Evolutionary conservation across 1,284 basidiomycete species (phyloP).

Genomic region (Takashimella tepidaria): DNA sequence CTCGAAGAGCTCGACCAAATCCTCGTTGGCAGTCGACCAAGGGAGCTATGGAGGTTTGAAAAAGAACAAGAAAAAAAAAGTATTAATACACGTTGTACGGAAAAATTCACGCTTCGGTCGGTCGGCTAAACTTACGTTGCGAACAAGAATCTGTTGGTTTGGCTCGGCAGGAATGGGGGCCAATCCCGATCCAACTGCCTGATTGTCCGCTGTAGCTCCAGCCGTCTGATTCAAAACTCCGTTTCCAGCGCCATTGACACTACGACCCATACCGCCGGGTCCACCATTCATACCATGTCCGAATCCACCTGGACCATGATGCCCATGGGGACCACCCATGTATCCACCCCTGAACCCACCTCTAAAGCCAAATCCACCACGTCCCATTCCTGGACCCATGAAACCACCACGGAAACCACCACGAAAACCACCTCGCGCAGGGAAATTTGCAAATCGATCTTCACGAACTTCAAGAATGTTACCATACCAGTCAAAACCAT

Average conservation of each 20-base stretch:
- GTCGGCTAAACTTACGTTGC: conserved; percentile 67
- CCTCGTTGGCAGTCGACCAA: conserved; percentile 99
- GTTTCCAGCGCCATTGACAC: conserved; percentile 46
- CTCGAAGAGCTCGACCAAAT: conserved; percentile 95
- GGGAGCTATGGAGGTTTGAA: conserved; percentile 60
- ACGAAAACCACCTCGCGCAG: conserved; percentile 50
- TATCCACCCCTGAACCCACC: conserved; percentile 52
- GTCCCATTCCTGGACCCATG: conserved; percentile 26
- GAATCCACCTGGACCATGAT: background rate
- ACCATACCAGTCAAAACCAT: conserved; percentile 91
- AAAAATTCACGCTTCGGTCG: too few species aligned
- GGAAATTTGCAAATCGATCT: conserved; percentile 81
- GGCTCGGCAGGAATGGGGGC: conserved; percentile 60
- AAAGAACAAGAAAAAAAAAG: background rate
- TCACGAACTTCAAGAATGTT: conserved; percentile 87
- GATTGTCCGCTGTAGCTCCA: conserved; percentile 18
- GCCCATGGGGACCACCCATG: conserved; percentile 39
- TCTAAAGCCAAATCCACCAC: conserved; percentile 56
- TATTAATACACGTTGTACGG: background rate
- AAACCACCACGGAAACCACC: conserved; percentile 56
- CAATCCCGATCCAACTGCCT: conserved; percentile 27
- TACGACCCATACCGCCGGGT: conserved; percentile 12
- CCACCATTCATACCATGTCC: conserved; percentile 5
- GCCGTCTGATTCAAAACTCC: conserved; percentile 35
- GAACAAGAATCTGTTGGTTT: conserved; percentile 93